Evolutionary conservation across 1,139 yeast genomes (phyloP), one percentile per base, ranked within the genome.

Genomic region (Geotrichum klebahnii): DNA sequence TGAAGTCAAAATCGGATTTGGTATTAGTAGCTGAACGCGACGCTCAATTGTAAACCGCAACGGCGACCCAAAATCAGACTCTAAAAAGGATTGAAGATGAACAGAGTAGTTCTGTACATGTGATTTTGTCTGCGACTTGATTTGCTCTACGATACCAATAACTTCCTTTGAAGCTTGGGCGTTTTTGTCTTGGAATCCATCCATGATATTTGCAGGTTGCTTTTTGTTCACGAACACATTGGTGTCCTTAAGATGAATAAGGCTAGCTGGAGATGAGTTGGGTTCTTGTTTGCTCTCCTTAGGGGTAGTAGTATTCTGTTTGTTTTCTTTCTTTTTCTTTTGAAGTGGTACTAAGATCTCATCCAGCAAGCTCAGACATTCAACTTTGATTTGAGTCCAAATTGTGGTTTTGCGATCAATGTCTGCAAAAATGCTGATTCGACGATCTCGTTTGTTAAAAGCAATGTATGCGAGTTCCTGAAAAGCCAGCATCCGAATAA

Each of bases 401-500:
- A 58, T 49, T n/a, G 58, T 52, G 2, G 55, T 58, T 35, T 53
- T 55, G 19, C 63, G 56, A 16, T 67, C 67, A 17, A 65, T 62
- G 47, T 72, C 74, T 17, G 57, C 55, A 55, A 58, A 72, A 20
- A 71, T 67, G 16, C 59, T 44, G n/a, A 53, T 54, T 23, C 75
- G 59, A 26, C 76, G 61, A 12, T 54, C 59, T 12, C 59, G 57
- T 39, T 61, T 61, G 46, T 58, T 58, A 28, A 59, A 55, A 3
- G 71, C 61, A 44, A 72, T 67, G 34, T 51, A 53, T 17, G 57
- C 57, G 19, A 71, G 64, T 51, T 71, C 75, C 44, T 67, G 65
- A 59, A 69, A 71, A 1, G 76, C 75, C 33, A 65, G 58, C 22
- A 67, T 57, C 31, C 62, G 60, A n/a, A 82, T 78, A 53, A 86